phyloP scores from a whole-genome alignment of 345 rosid genomes.

The Ailanthus altissimus region DNA sequence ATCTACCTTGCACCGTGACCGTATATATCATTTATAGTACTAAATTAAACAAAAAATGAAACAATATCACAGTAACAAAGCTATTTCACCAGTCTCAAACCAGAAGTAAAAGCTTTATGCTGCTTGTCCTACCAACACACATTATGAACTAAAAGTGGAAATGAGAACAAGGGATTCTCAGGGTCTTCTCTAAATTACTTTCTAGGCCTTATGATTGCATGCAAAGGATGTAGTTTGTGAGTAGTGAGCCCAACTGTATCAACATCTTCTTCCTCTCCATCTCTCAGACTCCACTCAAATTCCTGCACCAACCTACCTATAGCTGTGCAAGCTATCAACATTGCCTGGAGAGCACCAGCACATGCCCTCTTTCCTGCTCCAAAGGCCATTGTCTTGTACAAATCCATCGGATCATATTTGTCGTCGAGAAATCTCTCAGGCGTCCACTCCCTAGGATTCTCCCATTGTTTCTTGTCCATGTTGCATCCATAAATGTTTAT shows the following conservation, averaged over 20 bases:
- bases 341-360: slow-evolving; percentile 79
- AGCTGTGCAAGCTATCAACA: slow-evolving; percentile 49
- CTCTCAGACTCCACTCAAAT: slow-evolving; percentile 69
- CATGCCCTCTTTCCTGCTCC: slow-evolving; percentile 84
- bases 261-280: slow-evolving; percentile 64
- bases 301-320: slow-evolving; percentile 81
- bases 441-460: slow-evolving; percentile 63
- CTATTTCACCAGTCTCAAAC: not conserved
- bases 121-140: not conserved
- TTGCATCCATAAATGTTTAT: slow-evolving; percentile 87
- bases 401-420: slow-evolving; percentile 50
- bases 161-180: not conserved
- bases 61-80: not conserved
- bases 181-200: slow-evolving; percentile 2
- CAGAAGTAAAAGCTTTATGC: not conserved
- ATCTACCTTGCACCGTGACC: not conserved
- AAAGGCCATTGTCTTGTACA: slow-evolving; percentile 90
- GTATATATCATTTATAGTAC: not conserved
- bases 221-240: slow-evolving; percentile 77
- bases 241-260: slow-evolving; percentile 66
- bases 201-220: slow-evolving; percentile 56
- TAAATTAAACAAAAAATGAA: no score
- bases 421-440: slow-evolving; percentile 74
- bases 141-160: not conserved
- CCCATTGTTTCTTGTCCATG: slow-evolving; percentile 81